Evolutionary conservation across 164 flowering plant genomes (phyloP).

Genomic region (Vitis vinifera): DNA sequence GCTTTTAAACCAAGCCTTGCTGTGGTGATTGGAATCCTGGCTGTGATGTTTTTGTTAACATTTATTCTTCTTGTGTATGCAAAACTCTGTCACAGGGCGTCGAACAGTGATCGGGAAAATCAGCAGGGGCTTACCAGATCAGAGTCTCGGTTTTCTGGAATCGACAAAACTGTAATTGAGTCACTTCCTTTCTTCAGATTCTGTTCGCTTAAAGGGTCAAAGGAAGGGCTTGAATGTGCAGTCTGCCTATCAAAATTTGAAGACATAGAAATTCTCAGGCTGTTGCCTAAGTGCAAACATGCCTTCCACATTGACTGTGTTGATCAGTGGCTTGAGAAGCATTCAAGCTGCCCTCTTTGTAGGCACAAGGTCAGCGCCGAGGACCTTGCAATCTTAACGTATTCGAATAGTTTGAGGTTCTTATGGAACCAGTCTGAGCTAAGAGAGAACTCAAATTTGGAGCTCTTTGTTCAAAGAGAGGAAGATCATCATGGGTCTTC

Average conservation of each 20-base stretch:
- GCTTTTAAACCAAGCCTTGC: constrained; percentile 72
- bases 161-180: constrained; percentile 70
- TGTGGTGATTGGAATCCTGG: constrained; percentile 67
- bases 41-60: constrained; percentile 59
- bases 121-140: constrained; percentile 18
- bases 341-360: constrained; percentile 89
- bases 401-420: constrained; percentile 59
- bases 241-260: constrained; percentile 83
- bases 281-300: constrained; percentile 84
- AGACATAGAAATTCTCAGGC: constrained; percentile 63
- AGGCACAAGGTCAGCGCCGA: constrained; percentile 47
- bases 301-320: constrained; percentile 84
- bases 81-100: constrained; percentile 51
- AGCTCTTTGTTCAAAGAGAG: constrained; percentile 45
- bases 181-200: constrained; percentile 89
- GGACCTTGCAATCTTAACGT: constrained; percentile 38
- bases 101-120: not conserved
- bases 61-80: constrained; percentile 68
- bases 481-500: constrained; percentile 33
- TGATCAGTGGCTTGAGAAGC: constrained; percentile 88
- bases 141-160: constrained; percentile 61
- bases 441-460: constrained; percentile 42
- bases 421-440: constrained; percentile 35
- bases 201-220: constrained; percentile 73
- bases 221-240: constrained; percentile 79